These are phyloP conservation scores for Penicillium lagena DNA, from an alignment of 495 filamentous ascomycete species.

Conservation along the genomic window DNA sequence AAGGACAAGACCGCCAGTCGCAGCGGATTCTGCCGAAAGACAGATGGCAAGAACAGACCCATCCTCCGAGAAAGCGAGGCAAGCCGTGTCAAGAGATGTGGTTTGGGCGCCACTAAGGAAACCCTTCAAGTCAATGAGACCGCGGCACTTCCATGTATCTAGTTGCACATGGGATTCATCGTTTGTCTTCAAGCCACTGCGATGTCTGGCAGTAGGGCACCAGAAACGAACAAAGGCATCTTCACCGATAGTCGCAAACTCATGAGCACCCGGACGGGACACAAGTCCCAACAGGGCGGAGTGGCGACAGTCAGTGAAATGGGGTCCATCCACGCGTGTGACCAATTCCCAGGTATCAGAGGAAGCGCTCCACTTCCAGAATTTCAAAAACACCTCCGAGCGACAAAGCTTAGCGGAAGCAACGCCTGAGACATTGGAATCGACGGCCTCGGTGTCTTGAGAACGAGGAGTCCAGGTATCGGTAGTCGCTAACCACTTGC, in stretches of 20 bases:
- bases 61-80: constrained; percentile 73
- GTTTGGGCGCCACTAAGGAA: constrained; percentile 28
- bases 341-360: constrained; percentile 63
- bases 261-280: constrained; percentile 54
- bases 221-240: constrained; percentile 75
- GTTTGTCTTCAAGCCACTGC: constrained; percentile 54
- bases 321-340: constrained; percentile 76
- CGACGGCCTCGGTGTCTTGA: constrained; percentile 51
- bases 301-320: constrained; percentile 46
- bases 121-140: constrained; percentile 45
- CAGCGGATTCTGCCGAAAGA: constrained; percentile 21
- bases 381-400: constrained; percentile 77
- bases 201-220: constrained; percentile 58
- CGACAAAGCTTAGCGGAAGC: constrained; percentile 5
- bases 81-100: constrained; percentile 20
- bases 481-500: constrained; percentile 84
- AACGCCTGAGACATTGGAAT: constrained; percentile 30
- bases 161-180: constrained; percentile 45
- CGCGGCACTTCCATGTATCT: constrained; percentile 68
- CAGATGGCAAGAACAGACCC: constrained; percentile 73
- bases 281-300: constrained; percentile 63
- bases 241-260: constrained; percentile 78
- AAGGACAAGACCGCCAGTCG: constrained; percentile 20
- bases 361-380: constrained; percentile 73
- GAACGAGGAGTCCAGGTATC: constrained; percentile 79